These are phyloP conservation scores for Lachancea fermentati DNA, from an alignment of 805 yeast genomes.

Conservation along the genomic window DNA sequence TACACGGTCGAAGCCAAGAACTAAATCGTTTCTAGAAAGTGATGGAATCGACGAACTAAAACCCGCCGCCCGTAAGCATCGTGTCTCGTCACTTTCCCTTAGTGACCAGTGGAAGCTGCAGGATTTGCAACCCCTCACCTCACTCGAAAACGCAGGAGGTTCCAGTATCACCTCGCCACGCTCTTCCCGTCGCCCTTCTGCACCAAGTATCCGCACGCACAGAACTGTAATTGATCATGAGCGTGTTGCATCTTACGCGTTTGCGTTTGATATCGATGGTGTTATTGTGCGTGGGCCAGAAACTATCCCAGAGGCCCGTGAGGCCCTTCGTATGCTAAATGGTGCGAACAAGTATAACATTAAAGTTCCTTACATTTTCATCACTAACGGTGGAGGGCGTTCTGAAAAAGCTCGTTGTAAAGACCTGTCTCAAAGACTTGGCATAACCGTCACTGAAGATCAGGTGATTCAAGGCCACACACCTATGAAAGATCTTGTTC, in stretches of 20 bases:
- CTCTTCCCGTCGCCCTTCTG: conserved; percentile 10
- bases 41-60: conserved; percentile 66
- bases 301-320: conserved; percentile 73
- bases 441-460: conserved; percentile 55
- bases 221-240: conserved; percentile 57
- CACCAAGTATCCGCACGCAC: conserved; percentile 13
- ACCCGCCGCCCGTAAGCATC: conserved; percentile 55
- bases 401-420: conserved; percentile 69
- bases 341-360: conserved; percentile 75
- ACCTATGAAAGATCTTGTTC: conserved; percentile 80
- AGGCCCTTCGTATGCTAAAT: conserved; percentile 65
- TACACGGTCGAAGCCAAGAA: conserved; percentile 19
- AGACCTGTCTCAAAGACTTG: conserved; percentile 60
- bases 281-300: conserved; percentile 81
- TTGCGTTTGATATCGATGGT: conserved; percentile 92
- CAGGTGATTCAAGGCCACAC: conserved; percentile 93
- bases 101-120: conserved; percentile 57
- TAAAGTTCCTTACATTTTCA: conserved; percentile 75
- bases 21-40: conserved; percentile 55
- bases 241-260: conserved; percentile 76
- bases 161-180: conserved; percentile 2
- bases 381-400: conserved; percentile 91
- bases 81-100: conserved; percentile 61
- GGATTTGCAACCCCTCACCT: conserved; percentile 26
- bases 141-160: conserved; percentile 15